A percentile compares a stretch with the other conserved stretches of the same genome.
Evolutionary conservation across 805 yeast genomes (phyloP).

Genomic region (Grigorovia transvaalensis): DNA sequence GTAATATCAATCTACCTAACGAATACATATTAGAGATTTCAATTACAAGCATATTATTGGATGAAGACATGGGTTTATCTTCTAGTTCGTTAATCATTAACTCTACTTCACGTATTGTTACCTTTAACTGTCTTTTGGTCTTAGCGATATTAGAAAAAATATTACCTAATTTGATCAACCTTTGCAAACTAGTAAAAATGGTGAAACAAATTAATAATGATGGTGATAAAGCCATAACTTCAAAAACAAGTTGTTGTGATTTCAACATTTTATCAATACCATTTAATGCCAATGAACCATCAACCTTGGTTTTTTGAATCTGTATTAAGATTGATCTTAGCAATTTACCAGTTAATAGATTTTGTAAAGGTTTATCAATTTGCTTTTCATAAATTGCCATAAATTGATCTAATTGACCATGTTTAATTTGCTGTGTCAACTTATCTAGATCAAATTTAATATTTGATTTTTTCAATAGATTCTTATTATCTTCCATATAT

Average conservation of each 20-base stretch:
- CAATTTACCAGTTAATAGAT: slow-evolving; percentile 55
- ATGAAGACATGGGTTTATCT: too few relatives aligned
- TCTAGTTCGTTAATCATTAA: slow-evolving; percentile 31
- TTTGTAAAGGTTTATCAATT: slow-evolving; percentile 56
- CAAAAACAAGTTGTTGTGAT: slow-evolving; percentile 91
- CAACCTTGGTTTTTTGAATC: slow-evolving; percentile 93
- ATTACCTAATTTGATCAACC: slow-evolving; percentile 16
- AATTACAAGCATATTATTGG: slow-evolving; percentile 53
- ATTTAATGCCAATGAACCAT: slow-evolving; percentile 77
- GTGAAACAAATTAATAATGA: slow-evolving; percentile 50
- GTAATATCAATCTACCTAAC: slow-evolving; percentile 40
- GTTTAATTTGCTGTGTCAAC: slow-evolving; percentile 16
- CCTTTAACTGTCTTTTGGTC: slow-evolving; percentile 16
- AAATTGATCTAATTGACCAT: slow-evolving; percentile 72
- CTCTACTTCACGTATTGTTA: slow-evolving; percentile 49
- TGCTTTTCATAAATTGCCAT: slow-evolving; percentile 75
- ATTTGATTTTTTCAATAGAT: too few relatives aligned
- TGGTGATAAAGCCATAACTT: slow-evolving; percentile 82
- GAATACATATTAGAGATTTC: slow-evolving; percentile 51
- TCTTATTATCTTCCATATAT: slow-evolving; percentile 16
- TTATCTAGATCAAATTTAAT: too few relatives aligned
- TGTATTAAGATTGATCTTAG: slow-evolving; percentile 75
- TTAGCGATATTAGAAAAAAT: slow-evolving; percentile 20
- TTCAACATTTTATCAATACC: slow-evolving; percentile 86
- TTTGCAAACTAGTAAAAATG: slow-evolving; percentile 27